Evolutionary conservation across 2,329 filamentous ascomycete species (phyloP).

Genomic region (Trichophyton equinum): DNA sequence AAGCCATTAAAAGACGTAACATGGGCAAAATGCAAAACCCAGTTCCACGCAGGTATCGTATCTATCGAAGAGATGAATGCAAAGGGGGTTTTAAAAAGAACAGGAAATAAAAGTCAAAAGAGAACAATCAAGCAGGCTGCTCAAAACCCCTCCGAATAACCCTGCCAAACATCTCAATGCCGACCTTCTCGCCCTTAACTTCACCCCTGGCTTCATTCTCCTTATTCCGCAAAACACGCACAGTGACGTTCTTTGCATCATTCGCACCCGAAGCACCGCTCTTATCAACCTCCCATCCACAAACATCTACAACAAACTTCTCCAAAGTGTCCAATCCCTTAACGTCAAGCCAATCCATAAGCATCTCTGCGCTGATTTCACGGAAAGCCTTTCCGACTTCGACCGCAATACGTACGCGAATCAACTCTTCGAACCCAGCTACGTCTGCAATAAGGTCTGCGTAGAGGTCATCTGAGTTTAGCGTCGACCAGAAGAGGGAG

Average conservation of each 20-base stretch:
- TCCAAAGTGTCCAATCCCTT: constrained; percentile 50
- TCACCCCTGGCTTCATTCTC: constrained; percentile 97
- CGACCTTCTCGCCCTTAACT: constrained; percentile 89
- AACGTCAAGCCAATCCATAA: constrained; percentile 66
- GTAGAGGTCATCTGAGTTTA: constrained; percentile 90
- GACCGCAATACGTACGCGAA: constrained; percentile 78
- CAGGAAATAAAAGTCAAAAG: constrained; percentile 7
- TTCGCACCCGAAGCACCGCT: constrained; percentile 26
- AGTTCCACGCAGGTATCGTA: neutral
- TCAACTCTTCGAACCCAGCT: constrained; percentile 83
- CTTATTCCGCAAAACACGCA: constrained; percentile 79
- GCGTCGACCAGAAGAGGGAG: constrained; percentile 78
- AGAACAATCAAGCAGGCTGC: constrained; percentile 48
- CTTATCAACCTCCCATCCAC: constrained; percentile 70
- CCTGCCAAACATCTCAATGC: constrained; percentile 40
- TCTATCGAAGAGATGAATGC: neutral
- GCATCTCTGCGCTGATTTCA: constrained; percentile 53
- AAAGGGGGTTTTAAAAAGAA: neutral
- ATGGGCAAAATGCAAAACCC: neutral
- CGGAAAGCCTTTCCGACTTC: constrained; percentile 73
- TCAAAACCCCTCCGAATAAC: constrained; percentile 79
- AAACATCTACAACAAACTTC: constrained; percentile 74
- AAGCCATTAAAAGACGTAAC: constrained; percentile 5
- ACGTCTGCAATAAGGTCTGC: constrained; percentile 93
- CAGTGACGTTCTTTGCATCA: constrained; percentile 27